Evolutionary conservation across 306 rosid species (phyloP), one percentile per base, ranked within the genome.

Genomic region (Quercus rubra): DNA sequence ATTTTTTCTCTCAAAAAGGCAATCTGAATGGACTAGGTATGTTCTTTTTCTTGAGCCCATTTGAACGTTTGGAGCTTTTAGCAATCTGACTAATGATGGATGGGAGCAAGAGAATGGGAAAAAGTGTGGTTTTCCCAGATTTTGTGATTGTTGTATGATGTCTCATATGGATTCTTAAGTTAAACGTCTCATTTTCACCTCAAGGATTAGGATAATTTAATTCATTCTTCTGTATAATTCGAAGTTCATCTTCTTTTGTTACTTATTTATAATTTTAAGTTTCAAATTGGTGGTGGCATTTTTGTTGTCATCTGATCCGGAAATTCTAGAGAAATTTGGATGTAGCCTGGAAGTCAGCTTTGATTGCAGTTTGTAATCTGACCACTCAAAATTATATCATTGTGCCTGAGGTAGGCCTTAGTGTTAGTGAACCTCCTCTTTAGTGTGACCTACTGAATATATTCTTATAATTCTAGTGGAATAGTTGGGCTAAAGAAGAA

Each of bases 11-110:
- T 79, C 78, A 67, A 70, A 64, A 67, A 77, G 74, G 77, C 17
- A 70, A 63, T 56, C 70, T 76, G 81, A 79, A 77, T 46, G 84
- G 21, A 82, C 81, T 76, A 55, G 79, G 81, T 49, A 70, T 61
- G 61, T 33, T 77, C 38, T 59, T 75, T 67, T 73, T 77, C 57
- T 73, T 76, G 67, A 71, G 76, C 66, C 79, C 78, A 33, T 59
- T 71, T 78, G 77, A 79, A 54, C 81, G 82, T 77, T 11, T 74
- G 67, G 64, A 73, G 76, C 61, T 61, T 59, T 73, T 77, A 59
- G 61, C 77, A 57, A 41, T 79, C 73, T 28, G 69, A 80, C 69
- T 54, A 21, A 56, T 54, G 27, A 67, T 57, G 72, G 62, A 35
- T 62, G 27, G 78, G 74, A 79, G 49, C 72, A 76, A 76, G 61